Base-by-base conservation (phyloP, 225 moss, liverwort and hornwort species). In the Neckera pumila region DNA sequence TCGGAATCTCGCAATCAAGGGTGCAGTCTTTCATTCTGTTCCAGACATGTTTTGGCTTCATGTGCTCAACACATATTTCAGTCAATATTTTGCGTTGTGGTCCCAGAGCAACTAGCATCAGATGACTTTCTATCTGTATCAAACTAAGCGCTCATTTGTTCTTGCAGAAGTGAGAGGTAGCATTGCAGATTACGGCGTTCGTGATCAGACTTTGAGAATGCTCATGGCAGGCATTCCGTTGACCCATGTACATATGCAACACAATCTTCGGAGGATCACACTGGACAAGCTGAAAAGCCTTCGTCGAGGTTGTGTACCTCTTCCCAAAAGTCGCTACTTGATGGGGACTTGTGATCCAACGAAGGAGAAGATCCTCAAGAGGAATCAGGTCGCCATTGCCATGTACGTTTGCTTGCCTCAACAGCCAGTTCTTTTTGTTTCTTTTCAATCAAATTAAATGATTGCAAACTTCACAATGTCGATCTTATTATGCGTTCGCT, bases 281-380 rank as follows among this genome's bases (percentile, higher is more conserved):
- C 36, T 88, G 25, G 86, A 88, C 16, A 95, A 77, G 75, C 17
- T 93, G 21, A 76, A 86, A 62, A 79, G 80, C 26, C 86, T 97
- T 17, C 80, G 88, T 6, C 87, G 78, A 88, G 96, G 97, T 81
- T 95, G 84, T 80, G 88, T 96, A 17, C 87, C 92, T 65, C 89
- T 96, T 72, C 67, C 83, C 2, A 54, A 85, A 11, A 90, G 92
- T 17, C 90, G 85, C 20, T 95, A 94, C 61, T 73, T 96, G 26
- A 95, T 97, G 93, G 95, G 93, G 54, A 97, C 95, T 80, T 93
- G 92, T 34, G 96, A 97, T 84, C 95, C 95, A 33, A 95, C 92
- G 7, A 87, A 85, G 22, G 88, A 91, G 43, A 86, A 42, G 56
- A 87, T 94, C 5, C 86, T 95, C 56, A 91, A 95, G 81, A 87